phyloP scores from a whole-genome alignment of 495 filamentous ascomycete genomes.

The Thermothielavioides terrestris region DNA sequence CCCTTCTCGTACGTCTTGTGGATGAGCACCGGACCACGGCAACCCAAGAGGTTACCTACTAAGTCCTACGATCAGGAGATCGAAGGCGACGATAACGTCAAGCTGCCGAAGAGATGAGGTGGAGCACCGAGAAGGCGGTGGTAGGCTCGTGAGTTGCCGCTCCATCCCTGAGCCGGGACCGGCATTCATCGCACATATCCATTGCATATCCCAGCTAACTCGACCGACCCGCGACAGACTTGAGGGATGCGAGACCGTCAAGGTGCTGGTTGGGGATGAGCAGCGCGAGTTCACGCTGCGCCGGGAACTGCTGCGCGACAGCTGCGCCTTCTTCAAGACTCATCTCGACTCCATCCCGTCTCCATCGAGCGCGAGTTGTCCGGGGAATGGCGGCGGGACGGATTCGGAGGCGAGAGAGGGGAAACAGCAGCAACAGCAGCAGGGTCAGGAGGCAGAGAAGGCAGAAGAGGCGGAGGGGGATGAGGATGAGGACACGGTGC shows the following conservation, averaged over 20 bases:
- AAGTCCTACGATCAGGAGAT: neutral
- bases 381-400: neutral
- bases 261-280: constrained; percentile 35
- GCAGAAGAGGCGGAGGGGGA: constrained; percentile 5
- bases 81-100: neutral
- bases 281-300: constrained; percentile 35
- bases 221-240: constrained; percentile 12
- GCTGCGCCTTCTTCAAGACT: constrained; percentile 34
- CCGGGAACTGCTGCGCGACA: constrained; percentile 30
- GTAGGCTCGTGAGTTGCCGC: constrained; percentile 13
- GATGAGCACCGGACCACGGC: no score
- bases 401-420: no score
- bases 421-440: neutral
- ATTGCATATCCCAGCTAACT: constrained; percentile 1
- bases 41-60: neutral
- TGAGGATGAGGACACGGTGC: constrained; percentile 19
- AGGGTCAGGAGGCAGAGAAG: neutral
- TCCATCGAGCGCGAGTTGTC: constrained; percentile 4
- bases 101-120: constrained; percentile 13
- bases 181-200: no score
- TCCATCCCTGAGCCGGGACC: neutral
- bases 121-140: constrained; percentile 8
- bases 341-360: constrained; percentile 26
- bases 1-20: neutral
- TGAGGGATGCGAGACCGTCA: constrained; percentile 28